A percentile compares a stretch with the other conserved stretches of the same genome.
phyloP scores from a whole-genome alignment of 2,329 filamentous ascomycete species.

The Clarireedia homoeocarpa region DNA sequence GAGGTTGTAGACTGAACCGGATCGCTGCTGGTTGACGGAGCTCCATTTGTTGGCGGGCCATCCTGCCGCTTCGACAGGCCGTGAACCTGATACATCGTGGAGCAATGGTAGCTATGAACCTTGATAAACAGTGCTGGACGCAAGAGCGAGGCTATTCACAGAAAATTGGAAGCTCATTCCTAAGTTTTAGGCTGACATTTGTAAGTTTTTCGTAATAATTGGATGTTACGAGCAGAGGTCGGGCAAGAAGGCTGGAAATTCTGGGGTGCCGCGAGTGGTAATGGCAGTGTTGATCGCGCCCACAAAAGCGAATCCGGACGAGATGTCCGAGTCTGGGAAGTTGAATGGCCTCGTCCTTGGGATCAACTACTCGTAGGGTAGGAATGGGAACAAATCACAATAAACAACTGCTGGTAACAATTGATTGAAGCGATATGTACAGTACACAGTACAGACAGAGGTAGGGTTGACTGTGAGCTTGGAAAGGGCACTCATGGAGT shows the following conservation, averaged over 20 bases:
- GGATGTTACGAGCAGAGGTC: neutral
- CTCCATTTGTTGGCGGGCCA: neutral
- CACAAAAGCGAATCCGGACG: neutral
- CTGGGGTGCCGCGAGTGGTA: neutral
- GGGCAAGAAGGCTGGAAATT: neutral
- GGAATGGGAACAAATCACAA: too few relatives aligned
- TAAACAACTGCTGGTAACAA: too few relatives aligned
- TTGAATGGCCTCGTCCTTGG: too few relatives aligned
- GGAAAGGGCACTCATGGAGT: neutral
- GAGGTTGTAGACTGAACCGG: neutral
- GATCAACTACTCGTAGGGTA: too few relatives aligned
- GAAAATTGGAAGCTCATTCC: conserved; percentile 8
- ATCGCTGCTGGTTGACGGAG: conserved; percentile 1
- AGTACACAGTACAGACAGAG: too few relatives aligned
- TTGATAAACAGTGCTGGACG: neutral
- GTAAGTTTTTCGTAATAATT: neutral
- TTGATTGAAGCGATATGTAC: too few relatives aligned
- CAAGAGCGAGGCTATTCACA: neutral
- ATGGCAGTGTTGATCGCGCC: neutral
- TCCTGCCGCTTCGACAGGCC: conserved; percentile 4
- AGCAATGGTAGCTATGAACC: neutral
- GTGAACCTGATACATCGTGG: conserved; percentile 2
- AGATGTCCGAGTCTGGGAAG: too few relatives aligned
- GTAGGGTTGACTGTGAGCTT: too few relatives aligned
- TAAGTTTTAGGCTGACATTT: conserved; percentile 1